These are phyloP conservation scores for Cajanus cajan DNA, from an alignment of 306 rosid species.

Conservation along the genomic window DNA sequence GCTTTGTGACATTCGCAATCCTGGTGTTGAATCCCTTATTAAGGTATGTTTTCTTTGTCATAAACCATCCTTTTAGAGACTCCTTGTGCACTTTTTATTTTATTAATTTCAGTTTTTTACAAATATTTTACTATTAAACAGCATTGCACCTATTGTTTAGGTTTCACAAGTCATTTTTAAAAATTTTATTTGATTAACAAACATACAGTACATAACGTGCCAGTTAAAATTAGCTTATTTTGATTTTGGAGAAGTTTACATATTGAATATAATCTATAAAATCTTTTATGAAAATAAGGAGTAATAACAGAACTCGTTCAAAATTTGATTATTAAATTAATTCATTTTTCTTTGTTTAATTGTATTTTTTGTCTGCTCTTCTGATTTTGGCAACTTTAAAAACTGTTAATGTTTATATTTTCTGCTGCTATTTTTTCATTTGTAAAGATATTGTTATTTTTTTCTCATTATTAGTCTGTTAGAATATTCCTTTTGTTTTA, in stretches of 20 bases:
- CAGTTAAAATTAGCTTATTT: neutral
- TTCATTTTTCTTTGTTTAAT: neutral
- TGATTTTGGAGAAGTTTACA: neutral
- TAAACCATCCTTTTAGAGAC: slow-evolving; percentile 23
- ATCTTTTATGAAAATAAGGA: neutral
- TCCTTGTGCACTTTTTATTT: neutral
- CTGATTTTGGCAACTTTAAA: too few relatives aligned
- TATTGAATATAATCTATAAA: neutral
- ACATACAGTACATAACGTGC: neutral
- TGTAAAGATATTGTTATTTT: too few relatives aligned
- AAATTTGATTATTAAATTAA: neutral
- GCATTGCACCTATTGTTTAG: neutral
- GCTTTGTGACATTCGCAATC: slow-evolving; percentile 95
- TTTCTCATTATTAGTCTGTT: too few relatives aligned
- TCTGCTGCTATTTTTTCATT: too few relatives aligned
- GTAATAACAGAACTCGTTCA: neutral
- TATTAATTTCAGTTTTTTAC: neutral
- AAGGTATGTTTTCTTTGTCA: slow-evolving; percentile 48
- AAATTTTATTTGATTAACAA: neutral
- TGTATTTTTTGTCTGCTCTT: neutral
- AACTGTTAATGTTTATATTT: too few relatives aligned
- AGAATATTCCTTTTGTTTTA: too few relatives aligned
- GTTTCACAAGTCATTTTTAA: neutral
- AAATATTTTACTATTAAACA: neutral
- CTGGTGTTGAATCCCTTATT: slow-evolving; percentile 93